A percentile compares a stretch with the other conserved stretches of the same genome.
These are phyloP conservation scores for Annulohypoxylon maeteangense DNA, from an alignment of 495 filamentous ascomycete genomes.

Conservation along the genomic window DNA sequence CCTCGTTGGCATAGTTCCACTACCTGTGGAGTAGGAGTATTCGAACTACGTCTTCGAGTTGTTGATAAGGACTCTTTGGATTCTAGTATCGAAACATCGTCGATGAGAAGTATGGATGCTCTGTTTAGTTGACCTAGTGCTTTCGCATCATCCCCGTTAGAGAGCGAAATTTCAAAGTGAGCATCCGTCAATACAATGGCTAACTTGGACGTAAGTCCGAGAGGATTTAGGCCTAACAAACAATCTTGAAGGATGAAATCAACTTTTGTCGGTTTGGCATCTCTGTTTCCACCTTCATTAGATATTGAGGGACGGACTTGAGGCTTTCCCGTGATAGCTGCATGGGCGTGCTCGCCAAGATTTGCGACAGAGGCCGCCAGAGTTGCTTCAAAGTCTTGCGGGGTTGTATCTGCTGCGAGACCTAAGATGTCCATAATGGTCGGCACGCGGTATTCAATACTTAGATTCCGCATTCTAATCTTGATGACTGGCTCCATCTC, in stretches of 20 bases:
- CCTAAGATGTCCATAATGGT: constrained; percentile 82
- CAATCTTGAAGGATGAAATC: constrained; percentile 82
- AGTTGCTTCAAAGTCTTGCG: constrained; percentile 77
- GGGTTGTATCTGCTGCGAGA: constrained; percentile 71
- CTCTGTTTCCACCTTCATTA: constrained; percentile 43
- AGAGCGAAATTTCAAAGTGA: constrained; percentile 69
- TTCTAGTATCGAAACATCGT: constrained; percentile 71
- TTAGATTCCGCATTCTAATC: constrained; percentile 82
- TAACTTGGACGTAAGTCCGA: constrained; percentile 75
- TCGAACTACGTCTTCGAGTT: constrained; percentile 57
- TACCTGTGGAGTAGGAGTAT: constrained; percentile 68
- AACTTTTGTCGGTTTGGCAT: constrained; percentile 65
- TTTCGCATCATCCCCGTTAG: constrained; percentile 67
- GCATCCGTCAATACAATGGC: constrained; percentile 82
- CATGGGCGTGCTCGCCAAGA: constrained; percentile 69
- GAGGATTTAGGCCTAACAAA: constrained; percentile 85
- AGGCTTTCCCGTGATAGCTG: constrained; percentile 53
- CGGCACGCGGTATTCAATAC: constrained; percentile 84
- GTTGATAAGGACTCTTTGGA: constrained; percentile 54
- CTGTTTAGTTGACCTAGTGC: constrained; percentile 76
- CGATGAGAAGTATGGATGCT: constrained; percentile 83
- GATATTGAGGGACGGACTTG: constrained; percentile 10
- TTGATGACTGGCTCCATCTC: constrained; percentile 93
- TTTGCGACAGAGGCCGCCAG: constrained; percentile 84
- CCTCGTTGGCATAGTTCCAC: constrained; percentile 73